Percentiles rank a stretch among this genome's conserved stretches.
These are phyloP conservation scores for Arthrobotrys megalospora DNA, from an alignment of 2,329 filamentous ascomycete genomes.

Conservation along the genomic window DNA sequence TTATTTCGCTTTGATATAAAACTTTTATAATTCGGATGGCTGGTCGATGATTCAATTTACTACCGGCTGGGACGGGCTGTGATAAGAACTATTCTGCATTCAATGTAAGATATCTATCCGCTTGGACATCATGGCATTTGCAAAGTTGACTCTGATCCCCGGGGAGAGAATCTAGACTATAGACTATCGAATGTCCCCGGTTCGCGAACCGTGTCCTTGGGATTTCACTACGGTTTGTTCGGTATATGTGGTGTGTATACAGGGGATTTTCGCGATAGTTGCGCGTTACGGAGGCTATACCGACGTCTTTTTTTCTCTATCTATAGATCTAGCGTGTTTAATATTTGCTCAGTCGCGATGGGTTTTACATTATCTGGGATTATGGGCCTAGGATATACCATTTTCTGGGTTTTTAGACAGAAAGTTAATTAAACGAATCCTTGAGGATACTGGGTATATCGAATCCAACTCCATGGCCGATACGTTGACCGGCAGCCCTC, in stretches of 20 bases:
- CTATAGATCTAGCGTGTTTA: too few species aligned
- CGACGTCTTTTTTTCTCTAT: too few species aligned
- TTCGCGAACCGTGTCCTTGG: constrained; percentile 3
- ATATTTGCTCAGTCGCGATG: too few species aligned
- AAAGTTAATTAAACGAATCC: too few species aligned
- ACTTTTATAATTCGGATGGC: constrained; percentile 4
- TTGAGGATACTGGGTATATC: background rate
- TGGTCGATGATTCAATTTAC: background rate
- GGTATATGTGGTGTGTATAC: background rate
- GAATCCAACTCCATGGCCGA: background rate
- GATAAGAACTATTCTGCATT: background rate
- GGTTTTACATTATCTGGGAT: too few species aligned
- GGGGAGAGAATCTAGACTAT: background rate
- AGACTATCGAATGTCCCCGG: background rate
- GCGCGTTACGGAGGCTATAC: too few species aligned
- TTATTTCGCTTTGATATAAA: constrained; percentile 10
- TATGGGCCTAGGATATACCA: too few species aligned
- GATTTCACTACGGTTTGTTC: background rate
- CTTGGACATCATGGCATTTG: background rate
- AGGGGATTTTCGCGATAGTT: too few species aligned
- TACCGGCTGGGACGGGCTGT: background rate
- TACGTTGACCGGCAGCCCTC: background rate
- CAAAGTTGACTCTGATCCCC: background rate
- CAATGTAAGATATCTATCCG: constrained; percentile 15
- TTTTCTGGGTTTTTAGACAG: too few species aligned